These are phyloP conservation scores for Fragilariopsis cylindrus DNA, from an alignment of 108 stramenopile species.

Conservation along the genomic window DNA sequence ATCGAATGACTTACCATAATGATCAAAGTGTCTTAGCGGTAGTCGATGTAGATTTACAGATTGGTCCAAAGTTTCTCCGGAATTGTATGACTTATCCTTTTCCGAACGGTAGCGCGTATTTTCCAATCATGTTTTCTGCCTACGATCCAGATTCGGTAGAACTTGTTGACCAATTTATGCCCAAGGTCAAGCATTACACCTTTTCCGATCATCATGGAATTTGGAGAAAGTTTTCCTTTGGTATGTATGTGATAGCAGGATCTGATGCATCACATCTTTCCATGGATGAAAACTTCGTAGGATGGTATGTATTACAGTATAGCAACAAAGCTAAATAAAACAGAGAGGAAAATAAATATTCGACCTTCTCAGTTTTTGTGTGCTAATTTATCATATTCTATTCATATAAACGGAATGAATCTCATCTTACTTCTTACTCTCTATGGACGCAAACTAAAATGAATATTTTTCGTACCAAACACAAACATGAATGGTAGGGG, in stretches of 20 bases:
- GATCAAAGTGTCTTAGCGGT: slow-evolving; percentile 20
- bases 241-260: slow-evolving; percentile 32
- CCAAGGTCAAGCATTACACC: background rate
- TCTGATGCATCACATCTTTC: slow-evolving; percentile 16
- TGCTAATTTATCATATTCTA: too few relatives aligned
- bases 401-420: too few relatives aligned
- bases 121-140: slow-evolving; percentile 38
- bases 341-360: too few relatives aligned
- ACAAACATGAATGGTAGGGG: background rate
- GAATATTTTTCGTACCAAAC: background rate
- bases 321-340: background rate
- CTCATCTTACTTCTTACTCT: too few relatives aligned
- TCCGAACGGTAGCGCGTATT: slow-evolving; percentile 25
- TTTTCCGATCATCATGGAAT: slow-evolving; percentile 28
- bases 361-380: too few relatives aligned
- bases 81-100: slow-evolving; percentile 24
- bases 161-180: slow-evolving; percentile 27
- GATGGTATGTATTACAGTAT: slow-evolving; percentile 15
- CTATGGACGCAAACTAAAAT: background rate
- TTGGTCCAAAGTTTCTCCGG: slow-evolving; percentile 20
- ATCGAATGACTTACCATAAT: slow-evolving; percentile 21
- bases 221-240: slow-evolving; percentile 31
- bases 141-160: slow-evolving; percentile 29
- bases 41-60: slow-evolving; percentile 25
- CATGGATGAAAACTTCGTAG: slow-evolving; percentile 25